Evolutionary conservation across 1,139 yeast species (phyloP).

Genomic region (Geotrichum fermentans): DNA sequence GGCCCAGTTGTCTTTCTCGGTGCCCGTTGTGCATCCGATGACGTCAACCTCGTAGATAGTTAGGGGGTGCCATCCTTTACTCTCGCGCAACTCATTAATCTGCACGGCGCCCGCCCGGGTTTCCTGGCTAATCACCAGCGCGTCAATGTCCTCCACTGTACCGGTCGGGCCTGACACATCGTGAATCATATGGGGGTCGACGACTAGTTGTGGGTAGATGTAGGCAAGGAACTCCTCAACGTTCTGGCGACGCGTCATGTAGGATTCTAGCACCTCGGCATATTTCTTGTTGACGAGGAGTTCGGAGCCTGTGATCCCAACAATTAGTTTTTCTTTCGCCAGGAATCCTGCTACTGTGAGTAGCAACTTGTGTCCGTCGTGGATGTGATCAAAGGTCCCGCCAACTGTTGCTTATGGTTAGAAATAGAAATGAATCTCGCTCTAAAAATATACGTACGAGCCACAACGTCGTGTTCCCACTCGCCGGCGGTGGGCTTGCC

Average conservation of each 20-base stretch:
- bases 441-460: constrained; percentile 19
- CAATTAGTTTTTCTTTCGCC: constrained; percentile 51
- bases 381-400: constrained; percentile 95
- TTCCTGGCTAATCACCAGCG: constrained; percentile 76
- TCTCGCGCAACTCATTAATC: constrained; percentile 60
- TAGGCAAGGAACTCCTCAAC: constrained; percentile 49
- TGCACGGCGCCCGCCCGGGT: constrained; percentile 68
- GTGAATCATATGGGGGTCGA: constrained; percentile 55
- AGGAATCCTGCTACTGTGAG: constrained; percentile 68
- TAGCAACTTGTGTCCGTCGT: constrained; percentile 89
- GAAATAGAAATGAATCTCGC: constrained; percentile 23
- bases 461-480: constrained; percentile 29
- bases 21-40: constrained; percentile 49
- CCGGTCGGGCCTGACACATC: constrained; percentile 97
- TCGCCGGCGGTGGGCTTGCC: constrained; percentile 17
- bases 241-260: constrained; percentile 45
- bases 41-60: constrained; percentile 61
- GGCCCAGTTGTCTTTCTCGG: constrained; percentile 51
- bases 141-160: constrained; percentile 64
- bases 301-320: constrained; percentile 83
- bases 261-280: constrained; percentile 59
- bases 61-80: constrained; percentile 52
- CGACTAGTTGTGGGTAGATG: constrained; percentile 43
- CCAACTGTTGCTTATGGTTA: constrained; percentile 64
- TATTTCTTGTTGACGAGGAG: constrained; percentile 71